Percentiles rank a stretch among this genome's conserved stretches.
phyloP scores from a whole-genome alignment of 2,329 filamentous ascomycete species.

The Colletotrichum echinochloae region DNA sequence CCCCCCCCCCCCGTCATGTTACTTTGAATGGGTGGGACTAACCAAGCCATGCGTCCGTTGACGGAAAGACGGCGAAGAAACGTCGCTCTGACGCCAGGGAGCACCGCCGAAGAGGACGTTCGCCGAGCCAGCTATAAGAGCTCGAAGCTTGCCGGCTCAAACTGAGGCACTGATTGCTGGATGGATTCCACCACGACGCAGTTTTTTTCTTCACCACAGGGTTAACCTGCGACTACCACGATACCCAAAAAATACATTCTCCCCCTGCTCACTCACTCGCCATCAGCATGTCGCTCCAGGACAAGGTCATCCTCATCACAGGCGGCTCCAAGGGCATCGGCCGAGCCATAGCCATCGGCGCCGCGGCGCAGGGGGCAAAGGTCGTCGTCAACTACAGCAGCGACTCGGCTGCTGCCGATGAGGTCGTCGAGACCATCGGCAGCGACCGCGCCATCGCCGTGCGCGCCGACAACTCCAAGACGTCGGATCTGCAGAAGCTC shows the following conservation, averaged over 20 bases:
- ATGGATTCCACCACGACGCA: too few relatives aligned
- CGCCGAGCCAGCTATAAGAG: background rate
- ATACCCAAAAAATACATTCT: background rate
- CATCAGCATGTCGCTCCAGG: slow-evolving; percentile 49
- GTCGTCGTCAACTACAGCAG: slow-evolving; percentile 69
- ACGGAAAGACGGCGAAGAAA: background rate
- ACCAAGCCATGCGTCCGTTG: background rate
- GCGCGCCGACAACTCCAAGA: slow-evolving; percentile 64
- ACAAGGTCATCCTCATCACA: slow-evolving; percentile 63
- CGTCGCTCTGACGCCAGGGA: slow-evolving; percentile 5
- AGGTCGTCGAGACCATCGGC: slow-evolving; percentile 62
- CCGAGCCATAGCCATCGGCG: slow-evolving; percentile 66
- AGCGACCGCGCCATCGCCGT: slow-evolving; percentile 62
- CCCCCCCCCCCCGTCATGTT: background rate
- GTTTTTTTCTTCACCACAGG: too few relatives aligned
- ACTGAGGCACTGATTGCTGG: too few relatives aligned
- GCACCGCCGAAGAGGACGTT: background rate
- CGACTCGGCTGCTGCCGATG: slow-evolving; percentile 59
- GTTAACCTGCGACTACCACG: background rate
- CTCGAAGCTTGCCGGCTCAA: background rate
- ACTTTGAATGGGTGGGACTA: background rate
- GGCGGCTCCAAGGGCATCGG: slow-evolving; percentile 71
- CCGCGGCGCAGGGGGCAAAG: slow-evolving; percentile 66
- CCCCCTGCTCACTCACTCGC: too few relatives aligned
- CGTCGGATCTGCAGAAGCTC: slow-evolving; percentile 60